Evolutionary conservation across 257 asterid species (phyloP).

Genomic region (Solanum lycopersicoides): DNA sequence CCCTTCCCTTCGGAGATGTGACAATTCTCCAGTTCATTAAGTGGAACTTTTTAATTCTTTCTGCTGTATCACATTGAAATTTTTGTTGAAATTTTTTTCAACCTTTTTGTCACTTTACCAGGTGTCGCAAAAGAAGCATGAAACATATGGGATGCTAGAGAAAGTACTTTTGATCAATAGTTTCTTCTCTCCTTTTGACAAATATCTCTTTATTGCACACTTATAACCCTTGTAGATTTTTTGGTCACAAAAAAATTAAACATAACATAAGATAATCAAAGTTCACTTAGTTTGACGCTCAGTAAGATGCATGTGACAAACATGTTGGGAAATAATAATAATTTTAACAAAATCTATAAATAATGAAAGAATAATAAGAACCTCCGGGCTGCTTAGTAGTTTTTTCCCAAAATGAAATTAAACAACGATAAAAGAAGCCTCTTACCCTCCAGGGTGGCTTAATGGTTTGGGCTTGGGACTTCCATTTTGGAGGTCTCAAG

Average conservation of each 20-base stretch:
- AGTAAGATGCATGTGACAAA: background rate
- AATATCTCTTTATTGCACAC: background rate
- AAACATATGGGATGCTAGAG: background rate
- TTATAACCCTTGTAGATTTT: background rate
- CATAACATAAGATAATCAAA: background rate
- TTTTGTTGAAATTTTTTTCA: background rate
- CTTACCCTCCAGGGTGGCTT: background rate
- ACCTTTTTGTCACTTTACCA: background rate
- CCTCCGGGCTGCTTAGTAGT: background rate
- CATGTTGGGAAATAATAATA: background rate
- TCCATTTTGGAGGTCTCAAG: background rate
- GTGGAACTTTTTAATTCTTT: background rate
- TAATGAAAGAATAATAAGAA: background rate
- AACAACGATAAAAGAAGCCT: background rate
- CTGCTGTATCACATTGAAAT: background rate
- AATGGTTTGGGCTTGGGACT: background rate
- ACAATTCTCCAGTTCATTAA: background rate
- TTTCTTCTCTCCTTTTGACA: background rate
- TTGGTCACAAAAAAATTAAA: background rate
- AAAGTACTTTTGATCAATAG: background rate
- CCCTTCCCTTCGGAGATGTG: background rate
- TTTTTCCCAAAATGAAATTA: background rate
- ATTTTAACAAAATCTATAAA: background rate
- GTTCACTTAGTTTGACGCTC: background rate
- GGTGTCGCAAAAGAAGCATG: background rate